These are phyloP conservation scores for Psidium guajava DNA, from an alignment of 345 rosid species.

Conservation along the genomic window DNA sequence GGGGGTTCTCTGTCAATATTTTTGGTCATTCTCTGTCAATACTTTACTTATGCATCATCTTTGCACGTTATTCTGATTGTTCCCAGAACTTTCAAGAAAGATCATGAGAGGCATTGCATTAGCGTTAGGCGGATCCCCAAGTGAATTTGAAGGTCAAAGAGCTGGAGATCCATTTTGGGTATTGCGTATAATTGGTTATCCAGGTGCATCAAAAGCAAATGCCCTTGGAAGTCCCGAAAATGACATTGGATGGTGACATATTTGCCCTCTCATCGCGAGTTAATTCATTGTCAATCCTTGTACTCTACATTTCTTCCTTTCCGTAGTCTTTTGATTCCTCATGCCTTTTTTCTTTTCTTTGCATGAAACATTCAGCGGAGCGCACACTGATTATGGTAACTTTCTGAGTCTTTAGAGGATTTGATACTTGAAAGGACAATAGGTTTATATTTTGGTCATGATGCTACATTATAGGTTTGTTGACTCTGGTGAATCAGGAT, in stretches of 20 bases:
- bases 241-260: conserved; percentile 37
- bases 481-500: conserved; percentile 83
- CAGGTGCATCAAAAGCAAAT: conserved; percentile 29
- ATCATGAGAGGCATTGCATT: conserved; percentile 69
- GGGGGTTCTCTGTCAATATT: neutral
- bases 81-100: conserved; percentile 61
- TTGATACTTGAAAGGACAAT: neutral
- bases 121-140: conserved; percentile 54
- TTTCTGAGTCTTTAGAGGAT: neutral
- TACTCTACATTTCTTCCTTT: neutral
- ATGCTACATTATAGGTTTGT: conserved; percentile 29
- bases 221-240: conserved; percentile 22
- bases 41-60: neutral
- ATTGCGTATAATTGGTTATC: conserved; percentile 69
- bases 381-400: conserved; percentile 85
- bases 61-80: neutral
- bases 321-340: neutral
- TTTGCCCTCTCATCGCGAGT: neutral
- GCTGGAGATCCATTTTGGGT: conserved; percentile 92
- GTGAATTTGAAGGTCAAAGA: conserved; percentile 63
- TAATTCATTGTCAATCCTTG: neutral
- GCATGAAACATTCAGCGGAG: conserved; percentile 42
- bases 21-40: neutral
- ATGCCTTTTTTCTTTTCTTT: neutral
- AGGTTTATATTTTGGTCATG: neutral